Evolutionary conservation across 2,329 filamentous ascomycete genomes (phyloP), one percentile per base, ranked within the genome.

Genomic region (Diaporthe aspalathi): DNA sequence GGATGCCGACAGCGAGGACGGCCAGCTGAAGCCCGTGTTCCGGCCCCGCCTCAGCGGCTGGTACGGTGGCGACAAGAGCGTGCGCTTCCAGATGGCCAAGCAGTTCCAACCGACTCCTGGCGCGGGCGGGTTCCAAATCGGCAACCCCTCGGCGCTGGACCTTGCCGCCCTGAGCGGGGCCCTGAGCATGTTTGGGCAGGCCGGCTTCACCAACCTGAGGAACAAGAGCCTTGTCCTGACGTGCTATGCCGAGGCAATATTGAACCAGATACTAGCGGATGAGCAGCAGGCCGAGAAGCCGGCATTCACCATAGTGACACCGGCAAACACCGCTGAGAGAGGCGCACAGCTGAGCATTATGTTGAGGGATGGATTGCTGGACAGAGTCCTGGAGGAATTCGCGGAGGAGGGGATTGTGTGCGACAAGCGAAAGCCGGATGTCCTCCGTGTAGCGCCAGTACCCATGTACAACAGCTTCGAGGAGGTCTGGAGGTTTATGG

Each of bases 371-470:
- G 93, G 92, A 0, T 77, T 96, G 66, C 81, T 97, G 69, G 93
- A 95, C n/a, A 78, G 78, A 8, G 89, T 97, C 2, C 86, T 90
- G 72, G 83, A 84, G 53, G 86, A 85, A 35, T 80, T 97, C 35
- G 89, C 93, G 75, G 86, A 88, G 16, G 87, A 88, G 1, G 93
- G 92, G 1, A 90, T 96, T 2, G 88, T 97, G 1, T 90, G 93
- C 47, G 94, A 97, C 78, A 93, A 96, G 85, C 86, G 94, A 72
- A 93, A 93, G 80, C 94, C 95, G 1, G 91, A 95, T 78, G 94
- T 97, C 20, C 91, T 97, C 65, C 86, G 94, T 1, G 90, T 97
- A 1, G 94, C 94, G 2, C 94, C 95, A 1, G 92, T 93, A 52
- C 94, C 94, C 11, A 80, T 97, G 75, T 97, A 97, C 81, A 95